Evolutionary conservation across 2,329 filamentous ascomycete species (phyloP).

Genomic region (Lizonia empirigonia): DNA sequence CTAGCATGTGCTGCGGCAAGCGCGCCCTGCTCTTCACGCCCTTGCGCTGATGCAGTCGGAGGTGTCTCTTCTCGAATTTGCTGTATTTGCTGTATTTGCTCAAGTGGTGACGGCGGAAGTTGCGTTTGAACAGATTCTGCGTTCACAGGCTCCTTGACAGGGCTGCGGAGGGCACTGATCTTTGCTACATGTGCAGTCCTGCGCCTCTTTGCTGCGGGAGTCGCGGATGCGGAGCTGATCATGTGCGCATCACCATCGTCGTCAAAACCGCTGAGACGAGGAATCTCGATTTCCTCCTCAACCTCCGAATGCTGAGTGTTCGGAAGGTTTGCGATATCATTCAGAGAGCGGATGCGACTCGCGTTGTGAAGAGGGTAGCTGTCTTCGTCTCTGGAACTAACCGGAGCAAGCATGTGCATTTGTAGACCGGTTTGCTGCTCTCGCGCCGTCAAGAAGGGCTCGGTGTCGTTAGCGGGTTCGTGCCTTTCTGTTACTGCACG

Average conservation of each 20-base stretch:
- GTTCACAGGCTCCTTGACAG: slow-evolving; percentile 14
- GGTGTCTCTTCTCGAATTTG: slow-evolving; percentile 27
- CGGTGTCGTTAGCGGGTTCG: slow-evolving; percentile 29
- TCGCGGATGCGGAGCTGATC: slow-evolving; percentile 29
- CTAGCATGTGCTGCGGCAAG: slow-evolving; percentile 34
- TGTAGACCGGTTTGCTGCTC: slow-evolving; percentile 45
- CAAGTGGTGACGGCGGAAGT: slow-evolving; percentile 20
- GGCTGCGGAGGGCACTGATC: slow-evolving; percentile 27
- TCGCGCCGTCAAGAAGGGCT: slow-evolving; percentile 43
- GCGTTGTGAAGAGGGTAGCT: slow-evolving; percentile 18
- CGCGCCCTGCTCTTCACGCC: slow-evolving; percentile 45
- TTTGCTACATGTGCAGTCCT: slow-evolving; percentile 35
- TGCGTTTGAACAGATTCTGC: slow-evolving; percentile 21
- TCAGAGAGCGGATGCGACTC: slow-evolving; percentile 35
- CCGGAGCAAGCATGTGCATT: slow-evolving; percentile 18
- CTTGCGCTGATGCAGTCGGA: slow-evolving; percentile 29
- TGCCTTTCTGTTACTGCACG: not conserved
- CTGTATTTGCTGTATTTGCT: slow-evolving; percentile 26
- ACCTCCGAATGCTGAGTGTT: slow-evolving; percentile 39
- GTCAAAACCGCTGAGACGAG: slow-evolving; percentile 39
- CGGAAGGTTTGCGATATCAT: slow-evolving; percentile 46
- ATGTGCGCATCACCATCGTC: slow-evolving; percentile 45
- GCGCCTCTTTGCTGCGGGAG: slow-evolving; percentile 39
- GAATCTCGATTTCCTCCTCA: slow-evolving; percentile 42
- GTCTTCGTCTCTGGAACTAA: slow-evolving; percentile 22